These are phyloP conservation scores for Cicer chorassanicum DNA, from an alignment of 306 rosid genomes.

Conservation along the genomic window DNA sequence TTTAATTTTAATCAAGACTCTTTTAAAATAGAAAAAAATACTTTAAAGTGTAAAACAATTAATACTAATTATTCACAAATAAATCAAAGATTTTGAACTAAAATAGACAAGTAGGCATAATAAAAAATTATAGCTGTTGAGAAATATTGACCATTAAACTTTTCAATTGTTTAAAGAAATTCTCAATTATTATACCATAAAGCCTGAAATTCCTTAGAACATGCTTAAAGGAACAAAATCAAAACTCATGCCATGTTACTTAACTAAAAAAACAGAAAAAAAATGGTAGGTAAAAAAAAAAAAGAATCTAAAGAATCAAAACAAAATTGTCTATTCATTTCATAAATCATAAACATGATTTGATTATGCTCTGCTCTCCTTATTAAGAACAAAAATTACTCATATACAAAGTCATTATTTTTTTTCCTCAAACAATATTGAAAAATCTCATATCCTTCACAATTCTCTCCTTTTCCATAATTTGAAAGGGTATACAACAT, in stretches of 20 bases:
- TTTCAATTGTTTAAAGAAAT: no score
- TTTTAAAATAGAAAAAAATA: not conserved
- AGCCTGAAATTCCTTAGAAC: conserved; percentile 12
- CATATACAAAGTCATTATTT: conserved; percentile 46
- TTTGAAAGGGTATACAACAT: not conserved
- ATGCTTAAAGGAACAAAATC: conserved; percentile 4
- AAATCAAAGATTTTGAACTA: not conserved
- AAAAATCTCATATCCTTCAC: conserved; percentile 35
- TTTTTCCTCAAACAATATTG: conserved; percentile 20
- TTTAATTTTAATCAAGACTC: not conserved
- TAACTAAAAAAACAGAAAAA: not conserved
- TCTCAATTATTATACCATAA: not conserved
- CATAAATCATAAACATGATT: not conserved
- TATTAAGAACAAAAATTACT: conserved; percentile 30
- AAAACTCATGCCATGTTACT: not conserved
- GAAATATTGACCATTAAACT: no score
- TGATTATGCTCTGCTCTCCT: not conserved
- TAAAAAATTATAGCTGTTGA: no score
- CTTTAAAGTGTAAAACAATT: not conserved
- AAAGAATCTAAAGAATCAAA: not conserved
- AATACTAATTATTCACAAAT: not conserved
- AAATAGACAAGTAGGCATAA: no score
- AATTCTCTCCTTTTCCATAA: not conserved
- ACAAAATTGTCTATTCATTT: not conserved
- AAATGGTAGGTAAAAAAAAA: no score